Conservation (phyloP, 805 yeast genomes). For the Vanderwaltozyma verrucispora region DNA sequence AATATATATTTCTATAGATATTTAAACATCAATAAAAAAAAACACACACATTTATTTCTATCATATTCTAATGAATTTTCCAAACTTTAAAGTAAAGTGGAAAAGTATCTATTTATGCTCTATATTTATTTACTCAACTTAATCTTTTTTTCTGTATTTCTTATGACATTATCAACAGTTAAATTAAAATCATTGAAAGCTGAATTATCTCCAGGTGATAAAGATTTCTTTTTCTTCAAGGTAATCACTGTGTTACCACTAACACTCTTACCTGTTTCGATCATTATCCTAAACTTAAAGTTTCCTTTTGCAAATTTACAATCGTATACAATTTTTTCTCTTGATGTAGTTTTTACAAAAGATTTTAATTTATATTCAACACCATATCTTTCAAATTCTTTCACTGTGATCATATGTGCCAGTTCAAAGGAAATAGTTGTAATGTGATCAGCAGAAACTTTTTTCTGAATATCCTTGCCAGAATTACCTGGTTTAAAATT, state of each 20-base stretch:
- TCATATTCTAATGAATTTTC: too few relatives aligned
- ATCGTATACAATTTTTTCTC: constrained; percentile 20
- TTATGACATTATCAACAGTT: constrained; percentile 15
- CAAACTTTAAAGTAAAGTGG: too few relatives aligned
- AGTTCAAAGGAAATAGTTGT: constrained; percentile 23
- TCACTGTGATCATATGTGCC: constrained; percentile 18
- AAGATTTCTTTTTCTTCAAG: constrained; percentile 12
- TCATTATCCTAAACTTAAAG: constrained; percentile 21
- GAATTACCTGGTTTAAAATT: constrained; percentile 9
- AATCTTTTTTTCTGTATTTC: constrained; percentile 1
- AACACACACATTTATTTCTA: too few relatives aligned
- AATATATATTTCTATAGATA: not conserved
- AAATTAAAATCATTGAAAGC: constrained; percentile 17
- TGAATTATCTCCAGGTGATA: constrained; percentile 4
- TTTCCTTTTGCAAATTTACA: constrained; percentile 22
- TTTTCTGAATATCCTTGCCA: constrained; percentile 1
- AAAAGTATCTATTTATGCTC: too few relatives aligned
- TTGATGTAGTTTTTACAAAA: constrained; percentile 11
- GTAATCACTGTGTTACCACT: constrained; percentile 9
- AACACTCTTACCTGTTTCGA: constrained; percentile 4
- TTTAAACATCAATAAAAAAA: not conserved
- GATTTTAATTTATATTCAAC: constrained; percentile 18
- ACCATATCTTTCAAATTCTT: constrained; percentile 19
- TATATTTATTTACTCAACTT: not conserved
- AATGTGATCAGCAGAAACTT: constrained; percentile 12